Evolutionary conservation across 2,329 filamentous ascomycete species (phyloP).

Genomic region (Curvularia lunata): DNA sequence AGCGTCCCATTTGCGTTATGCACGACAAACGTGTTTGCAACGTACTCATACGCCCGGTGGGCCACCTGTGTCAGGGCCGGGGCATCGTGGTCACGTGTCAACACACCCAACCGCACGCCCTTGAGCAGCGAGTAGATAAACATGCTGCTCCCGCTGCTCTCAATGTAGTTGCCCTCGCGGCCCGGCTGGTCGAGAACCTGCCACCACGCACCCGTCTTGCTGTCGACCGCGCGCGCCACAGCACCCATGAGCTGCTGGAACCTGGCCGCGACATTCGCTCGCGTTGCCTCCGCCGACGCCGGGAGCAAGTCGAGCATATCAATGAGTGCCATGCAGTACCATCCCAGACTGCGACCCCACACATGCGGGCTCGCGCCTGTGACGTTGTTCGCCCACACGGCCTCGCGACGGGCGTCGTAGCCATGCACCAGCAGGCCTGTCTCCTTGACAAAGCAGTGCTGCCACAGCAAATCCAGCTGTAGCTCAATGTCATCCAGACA

Average conservation of each 20-base stretch:
- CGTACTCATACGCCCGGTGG: slow-evolving; percentile 48
- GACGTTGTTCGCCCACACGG: slow-evolving; percentile 59
- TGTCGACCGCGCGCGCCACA: slow-evolving; percentile 44
- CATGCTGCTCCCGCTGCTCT: slow-evolving; percentile 65
- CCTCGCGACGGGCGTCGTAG: slow-evolving; percentile 58
- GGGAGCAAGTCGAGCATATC: slow-evolving; percentile 56
- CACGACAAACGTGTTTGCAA: slow-evolving; percentile 30
- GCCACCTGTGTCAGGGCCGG: slow-evolving; percentile 29
- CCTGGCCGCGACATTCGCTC: neutral
- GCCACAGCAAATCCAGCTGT: slow-evolving; percentile 51
- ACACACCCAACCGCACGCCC: slow-evolving; percentile 51
- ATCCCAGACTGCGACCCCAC: slow-evolving; percentile 62
- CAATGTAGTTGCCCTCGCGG: slow-evolving; percentile 63
- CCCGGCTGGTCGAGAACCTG: slow-evolving; percentile 61
- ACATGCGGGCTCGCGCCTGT: slow-evolving; percentile 61
- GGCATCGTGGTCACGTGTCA: neutral
- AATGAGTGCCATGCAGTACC: slow-evolving; percentile 61
- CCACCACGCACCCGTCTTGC: slow-evolving; percentile 60
- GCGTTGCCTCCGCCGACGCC: neutral
- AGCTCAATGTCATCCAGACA: slow-evolving; percentile 22
- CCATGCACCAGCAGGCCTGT: slow-evolving; percentile 60
- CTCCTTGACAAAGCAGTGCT: slow-evolving; percentile 50
- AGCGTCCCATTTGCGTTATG: slow-evolving; percentile 29
- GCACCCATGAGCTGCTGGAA: slow-evolving; percentile 32
- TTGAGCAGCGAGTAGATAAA: slow-evolving; percentile 62